These are phyloP conservation scores for Termitomyces sp. DNA, from an alignment of 768 basidiomycete species.

Conservation along the genomic window DNA sequence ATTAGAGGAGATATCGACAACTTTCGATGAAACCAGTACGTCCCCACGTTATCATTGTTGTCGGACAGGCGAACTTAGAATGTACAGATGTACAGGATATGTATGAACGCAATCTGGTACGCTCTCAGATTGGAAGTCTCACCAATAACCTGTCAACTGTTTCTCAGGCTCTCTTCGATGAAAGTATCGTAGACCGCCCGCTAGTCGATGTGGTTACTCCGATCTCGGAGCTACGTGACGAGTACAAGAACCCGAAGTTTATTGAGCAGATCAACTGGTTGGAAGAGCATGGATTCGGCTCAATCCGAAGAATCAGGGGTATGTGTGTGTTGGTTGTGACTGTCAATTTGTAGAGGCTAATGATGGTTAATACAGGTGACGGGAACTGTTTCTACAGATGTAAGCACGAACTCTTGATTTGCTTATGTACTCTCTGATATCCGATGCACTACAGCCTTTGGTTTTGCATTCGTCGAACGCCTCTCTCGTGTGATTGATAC, in stretches of 20 bases:
- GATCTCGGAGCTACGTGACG: slow-evolving; percentile 50
- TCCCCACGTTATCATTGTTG: neutral
- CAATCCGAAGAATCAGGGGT: slow-evolving; percentile 70
- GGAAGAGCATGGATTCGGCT: slow-evolving; percentile 51
- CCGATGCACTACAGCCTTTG: slow-evolving; percentile 50
- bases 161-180: slow-evolving; percentile 22
- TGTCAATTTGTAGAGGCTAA: neutral
- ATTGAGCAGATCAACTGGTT: slow-evolving; percentile 75
- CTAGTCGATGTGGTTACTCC: slow-evolving; percentile 50
- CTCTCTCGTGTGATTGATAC: slow-evolving; percentile 45
- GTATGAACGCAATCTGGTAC: slow-evolving; percentile 22
- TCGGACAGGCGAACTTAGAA: neutral
- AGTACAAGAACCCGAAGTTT: slow-evolving; percentile 65
- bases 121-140: neutral
- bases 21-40: neutral
- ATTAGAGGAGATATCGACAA: neutral
- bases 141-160: neutral
- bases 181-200: slow-evolving; percentile 36
- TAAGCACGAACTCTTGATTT: slow-evolving; percentile 24
- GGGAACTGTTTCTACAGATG: slow-evolving; percentile 94
- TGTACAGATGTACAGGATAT: neutral
- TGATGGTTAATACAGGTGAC: slow-evolving; percentile 45
- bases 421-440: neutral
- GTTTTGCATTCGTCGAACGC: slow-evolving; percentile 75
- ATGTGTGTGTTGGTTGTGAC: slow-evolving; percentile 16